A percentile compares a stretch with the other conserved stretches of the same genome.
Conservation (phyloP, 2,329 filamentous ascomycete genomes). For the Xylariomycetidae sp. region DNA sequence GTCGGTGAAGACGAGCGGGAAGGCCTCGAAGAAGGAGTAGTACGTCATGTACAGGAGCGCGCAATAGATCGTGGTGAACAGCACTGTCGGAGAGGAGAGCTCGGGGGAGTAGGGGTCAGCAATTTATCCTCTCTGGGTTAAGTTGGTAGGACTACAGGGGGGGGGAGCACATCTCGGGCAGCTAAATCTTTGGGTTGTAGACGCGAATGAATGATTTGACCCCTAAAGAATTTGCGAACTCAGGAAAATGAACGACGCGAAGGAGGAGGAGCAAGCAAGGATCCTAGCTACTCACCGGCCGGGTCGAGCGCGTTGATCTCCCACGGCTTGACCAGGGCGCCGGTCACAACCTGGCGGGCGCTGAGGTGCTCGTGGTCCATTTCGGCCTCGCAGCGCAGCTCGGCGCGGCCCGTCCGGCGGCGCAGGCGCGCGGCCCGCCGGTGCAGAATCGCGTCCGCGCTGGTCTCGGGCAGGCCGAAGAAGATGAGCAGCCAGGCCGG, state of each 20-base stretch:
- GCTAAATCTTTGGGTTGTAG: too few relatives aligned
- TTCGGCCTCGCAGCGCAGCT: constrained; percentile 15
- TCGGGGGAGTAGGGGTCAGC: too few relatives aligned
- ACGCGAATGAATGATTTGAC: too few relatives aligned
- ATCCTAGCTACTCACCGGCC: too few relatives aligned
- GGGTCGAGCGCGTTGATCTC: constrained; percentile 29
- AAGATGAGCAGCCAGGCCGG: constrained; percentile 11
- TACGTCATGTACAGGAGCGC: constrained; percentile 36
- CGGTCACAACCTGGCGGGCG: constrained; percentile 10
- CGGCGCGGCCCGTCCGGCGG: constrained; percentile 4
- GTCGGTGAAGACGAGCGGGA: constrained; percentile 40
- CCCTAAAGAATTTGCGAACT: too few relatives aligned
- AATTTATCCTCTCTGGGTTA: too few relatives aligned
- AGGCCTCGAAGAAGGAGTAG: constrained; percentile 46
- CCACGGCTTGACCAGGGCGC: constrained; percentile 22
- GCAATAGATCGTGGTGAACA: constrained; percentile 34
- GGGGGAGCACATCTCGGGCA: too few relatives aligned
- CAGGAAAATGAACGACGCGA: too few relatives aligned
- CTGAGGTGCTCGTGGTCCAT: constrained; percentile 17
- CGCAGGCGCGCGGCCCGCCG: constrained; percentile 11
- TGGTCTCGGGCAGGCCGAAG: constrained; percentile 25
- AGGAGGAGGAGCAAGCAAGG: too few relatives aligned
- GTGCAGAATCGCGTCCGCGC: constrained; percentile 16
- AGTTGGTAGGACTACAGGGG: too few relatives aligned
- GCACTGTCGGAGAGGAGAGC: constrained; percentile 28